Evolutionary conservation across 106 monocot genomes (phyloP).

Genomic region (Vanilla planifolia): DNA sequence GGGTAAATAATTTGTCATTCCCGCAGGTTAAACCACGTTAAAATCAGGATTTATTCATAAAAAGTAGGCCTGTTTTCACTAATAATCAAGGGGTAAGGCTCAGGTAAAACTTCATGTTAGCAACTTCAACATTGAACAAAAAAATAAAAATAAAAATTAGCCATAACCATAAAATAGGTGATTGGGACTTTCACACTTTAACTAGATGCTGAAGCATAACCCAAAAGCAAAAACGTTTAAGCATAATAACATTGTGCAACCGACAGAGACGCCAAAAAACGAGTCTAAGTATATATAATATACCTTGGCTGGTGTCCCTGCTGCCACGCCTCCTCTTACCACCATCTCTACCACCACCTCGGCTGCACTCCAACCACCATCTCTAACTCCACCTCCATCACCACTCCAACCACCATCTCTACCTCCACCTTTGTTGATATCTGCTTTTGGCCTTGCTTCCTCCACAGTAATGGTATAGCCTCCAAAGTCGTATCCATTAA

Average conservation of each 20-base stretch:
- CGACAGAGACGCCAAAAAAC: not conserved
- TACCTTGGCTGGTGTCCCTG: slow-evolving; percentile 13
- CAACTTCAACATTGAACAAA: too few species aligned
- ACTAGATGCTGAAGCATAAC: too few species aligned
- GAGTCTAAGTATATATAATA: not conserved
- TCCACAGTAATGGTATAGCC: slow-evolving; percentile 14
- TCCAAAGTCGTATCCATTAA: slow-evolving; percentile 16
- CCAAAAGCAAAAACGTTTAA: too few species aligned
- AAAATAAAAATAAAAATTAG: too few species aligned
- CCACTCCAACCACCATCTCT: slow-evolving; percentile 2
- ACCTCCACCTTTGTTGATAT: slow-evolving; percentile 8
- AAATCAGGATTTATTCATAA: too few species aligned
- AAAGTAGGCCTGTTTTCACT: too few species aligned
- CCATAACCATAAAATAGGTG: not conserved
- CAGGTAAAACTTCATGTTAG: too few species aligned
- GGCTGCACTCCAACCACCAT: slow-evolving; percentile 4
- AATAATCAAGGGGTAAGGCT: too few species aligned
- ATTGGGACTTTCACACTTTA: too few species aligned
- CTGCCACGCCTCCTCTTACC: not conserved
- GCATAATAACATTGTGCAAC: not conserved
- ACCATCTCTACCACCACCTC: slow-evolving; percentile 7
- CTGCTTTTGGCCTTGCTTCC: slow-evolving; percentile 9
- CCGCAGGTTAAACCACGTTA: too few species aligned
- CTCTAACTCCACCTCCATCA: slow-evolving; percentile 3
- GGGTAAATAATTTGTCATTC: too few species aligned